These are phyloP conservation scores for Antrodiella citrinella DNA, from an alignment of 768 basidiomycete genomes.

Conservation along the genomic window DNA sequence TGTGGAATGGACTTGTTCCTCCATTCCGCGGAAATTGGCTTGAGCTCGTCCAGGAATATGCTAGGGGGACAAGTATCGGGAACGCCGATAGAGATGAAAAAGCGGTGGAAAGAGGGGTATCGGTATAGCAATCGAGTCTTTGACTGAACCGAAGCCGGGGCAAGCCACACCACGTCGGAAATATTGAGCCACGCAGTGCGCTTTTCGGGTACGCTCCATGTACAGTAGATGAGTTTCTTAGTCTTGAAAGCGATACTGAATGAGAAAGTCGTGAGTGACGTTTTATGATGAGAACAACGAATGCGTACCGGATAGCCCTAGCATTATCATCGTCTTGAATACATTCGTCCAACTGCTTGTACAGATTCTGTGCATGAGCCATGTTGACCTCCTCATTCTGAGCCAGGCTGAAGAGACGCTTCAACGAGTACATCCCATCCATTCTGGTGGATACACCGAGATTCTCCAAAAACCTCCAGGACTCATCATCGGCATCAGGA, in stretches of 20 bases:
- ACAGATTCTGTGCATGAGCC: constrained; percentile 6
- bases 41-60: constrained; percentile 13
- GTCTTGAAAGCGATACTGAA: constrained; percentile 9
- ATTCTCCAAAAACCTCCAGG: constrained; percentile 13
- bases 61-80: constrained; percentile 8
- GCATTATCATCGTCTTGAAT: constrained; percentile 18
- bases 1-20: constrained; percentile 1
- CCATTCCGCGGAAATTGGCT: constrained; percentile 1
- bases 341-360: constrained; percentile 17
- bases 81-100: constrained; percentile 13
- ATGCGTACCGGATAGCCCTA: constrained; percentile 13
- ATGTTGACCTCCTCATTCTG: constrained; percentile 3
- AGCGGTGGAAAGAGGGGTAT: constrained; percentile 9
- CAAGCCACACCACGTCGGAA: constrained; percentile 14
- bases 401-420: constrained; percentile 11
- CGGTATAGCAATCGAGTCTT: constrained; percentile 8
- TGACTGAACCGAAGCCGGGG: constrained; percentile 13
- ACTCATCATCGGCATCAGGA: constrained; percentile 10
- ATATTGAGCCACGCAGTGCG: constrained; percentile 6
- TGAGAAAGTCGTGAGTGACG: not conserved
- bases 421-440: constrained; percentile 12
- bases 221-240: constrained; percentile 7
- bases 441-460: constrained; percentile 13
- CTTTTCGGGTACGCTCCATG: not conserved
- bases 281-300: not conserved